Conservation (phyloP, 2,329 filamentous ascomycete genomes). For the Fusarium sp. region DNA sequence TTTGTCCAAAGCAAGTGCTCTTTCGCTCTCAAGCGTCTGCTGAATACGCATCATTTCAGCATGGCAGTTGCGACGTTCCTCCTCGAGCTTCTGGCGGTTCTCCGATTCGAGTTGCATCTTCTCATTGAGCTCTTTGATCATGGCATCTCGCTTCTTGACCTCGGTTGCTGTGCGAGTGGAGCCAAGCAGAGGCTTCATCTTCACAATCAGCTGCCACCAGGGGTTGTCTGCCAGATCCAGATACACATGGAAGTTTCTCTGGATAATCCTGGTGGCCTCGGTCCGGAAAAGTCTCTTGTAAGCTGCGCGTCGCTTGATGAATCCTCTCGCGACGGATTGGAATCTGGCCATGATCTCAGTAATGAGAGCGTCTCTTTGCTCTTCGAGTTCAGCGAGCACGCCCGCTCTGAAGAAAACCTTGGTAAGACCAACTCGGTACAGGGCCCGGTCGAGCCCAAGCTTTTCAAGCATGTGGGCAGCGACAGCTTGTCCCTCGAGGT, state of each 20-base stretch:
- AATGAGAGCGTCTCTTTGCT: conserved; percentile 92
- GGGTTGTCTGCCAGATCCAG: conserved; percentile 90
- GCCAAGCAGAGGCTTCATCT: conserved; percentile 95
- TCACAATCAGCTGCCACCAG: conserved; percentile 96
- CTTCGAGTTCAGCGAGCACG: conserved; percentile 95
- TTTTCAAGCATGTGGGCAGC: conserved; percentile 90
- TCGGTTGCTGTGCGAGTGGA: conserved; percentile 92
- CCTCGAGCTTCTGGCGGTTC: conserved; percentile 84
- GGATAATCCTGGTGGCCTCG: conserved; percentile 94
- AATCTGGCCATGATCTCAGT: conserved; percentile 94
- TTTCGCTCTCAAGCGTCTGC: conserved; percentile 94
- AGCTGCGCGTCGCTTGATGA: conserved; percentile 86
- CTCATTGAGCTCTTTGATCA: conserved; percentile 87
- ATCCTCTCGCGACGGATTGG: conserved; percentile 91
- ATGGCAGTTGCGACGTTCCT: conserved; percentile 89
- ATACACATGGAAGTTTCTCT: conserved; percentile 93
- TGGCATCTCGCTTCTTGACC: conserved; percentile 94
- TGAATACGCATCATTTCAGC: conserved; percentile 90
- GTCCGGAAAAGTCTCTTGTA: conserved; percentile 95
- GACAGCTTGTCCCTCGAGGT: conserved; percentile 89
- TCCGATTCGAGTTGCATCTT: conserved; percentile 83
- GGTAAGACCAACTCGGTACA: conserved; percentile 93
- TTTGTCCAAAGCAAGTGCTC: conserved; percentile 95
- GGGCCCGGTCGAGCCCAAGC: conserved; percentile 83
- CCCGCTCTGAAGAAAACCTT: conserved; percentile 99